Conservation (phyloP, 129 eudicot species). For the Chrysanthemum lavandulifolium region DNA sequence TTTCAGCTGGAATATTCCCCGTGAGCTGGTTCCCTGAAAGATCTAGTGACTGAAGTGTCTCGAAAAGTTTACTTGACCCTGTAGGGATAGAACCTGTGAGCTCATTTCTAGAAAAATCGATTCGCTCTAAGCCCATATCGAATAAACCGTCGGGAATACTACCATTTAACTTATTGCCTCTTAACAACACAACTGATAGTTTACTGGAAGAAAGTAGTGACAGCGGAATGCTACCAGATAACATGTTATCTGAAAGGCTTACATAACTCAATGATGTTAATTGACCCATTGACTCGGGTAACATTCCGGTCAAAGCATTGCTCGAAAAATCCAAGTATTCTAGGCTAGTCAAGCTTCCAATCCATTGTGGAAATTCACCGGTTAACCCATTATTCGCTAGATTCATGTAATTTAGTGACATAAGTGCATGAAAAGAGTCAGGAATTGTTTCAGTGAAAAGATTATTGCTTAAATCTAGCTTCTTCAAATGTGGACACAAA, state of each 20-base stretch:
- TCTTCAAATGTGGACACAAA: constrained; percentile 67
- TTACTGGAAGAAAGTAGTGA: constrained; percentile 38
- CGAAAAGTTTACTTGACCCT: constrained; percentile 55
- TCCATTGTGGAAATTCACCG: constrained; percentile 75
- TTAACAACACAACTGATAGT: constrained; percentile 40
- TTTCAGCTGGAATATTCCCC: constrained; percentile 77
- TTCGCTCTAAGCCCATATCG: constrained; percentile 50
- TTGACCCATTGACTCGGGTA: constrained; percentile 58
- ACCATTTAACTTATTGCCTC: constrained; percentile 57
- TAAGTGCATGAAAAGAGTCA: constrained; percentile 41
- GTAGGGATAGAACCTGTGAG: constrained; percentile 65
- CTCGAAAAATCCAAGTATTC: constrained; percentile 64
- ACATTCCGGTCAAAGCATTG: constrained; percentile 53
- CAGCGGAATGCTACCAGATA: constrained; percentile 57
- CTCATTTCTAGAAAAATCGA: constrained; percentile 66
- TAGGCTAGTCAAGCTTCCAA: constrained; percentile 48
- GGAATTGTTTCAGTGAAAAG: constrained; percentile 61
- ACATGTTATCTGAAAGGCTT: constrained; percentile 48
- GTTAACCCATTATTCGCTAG: constrained; percentile 54
- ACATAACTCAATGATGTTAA: constrained; percentile 43
- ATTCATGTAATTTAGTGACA: constrained; percentile 40
- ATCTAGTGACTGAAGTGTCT: constrained; percentile 64
- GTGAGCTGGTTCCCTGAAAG: constrained; percentile 63
- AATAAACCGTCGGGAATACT: constrained; percentile 73
- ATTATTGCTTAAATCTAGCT: constrained; percentile 65